Evolutionary conservation across 1,284 basidiomycete genomes (phyloP).

Genomic region (Marasmius sp.): DNA sequence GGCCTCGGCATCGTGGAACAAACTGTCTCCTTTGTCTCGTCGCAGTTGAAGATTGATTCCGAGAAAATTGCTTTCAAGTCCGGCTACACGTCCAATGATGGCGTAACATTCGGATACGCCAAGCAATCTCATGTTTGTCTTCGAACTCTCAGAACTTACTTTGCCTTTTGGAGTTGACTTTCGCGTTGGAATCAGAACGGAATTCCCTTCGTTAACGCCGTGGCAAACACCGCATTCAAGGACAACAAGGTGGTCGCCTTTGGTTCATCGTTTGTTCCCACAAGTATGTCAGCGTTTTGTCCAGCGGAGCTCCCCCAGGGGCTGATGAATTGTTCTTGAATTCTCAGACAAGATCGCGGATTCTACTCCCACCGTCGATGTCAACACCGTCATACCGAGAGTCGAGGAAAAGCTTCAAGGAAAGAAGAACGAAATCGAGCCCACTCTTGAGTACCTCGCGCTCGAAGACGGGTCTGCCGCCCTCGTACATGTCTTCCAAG

Average conservation of each 20-base stretch:
- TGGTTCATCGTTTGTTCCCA: too few species aligned
- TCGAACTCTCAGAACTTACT: slow-evolving; percentile 19
- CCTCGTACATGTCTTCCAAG: slow-evolving; percentile 50
- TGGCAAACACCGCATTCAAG: too few species aligned
- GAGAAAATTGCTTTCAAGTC: neutral
- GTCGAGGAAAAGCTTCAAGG: slow-evolving; percentile 31
- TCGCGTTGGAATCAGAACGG: too few species aligned
- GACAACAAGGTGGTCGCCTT: too few species aligned
- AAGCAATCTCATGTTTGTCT: neutral
- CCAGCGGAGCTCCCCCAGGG: too few species aligned
- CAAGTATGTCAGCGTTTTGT: too few species aligned
- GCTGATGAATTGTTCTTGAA: too few species aligned
- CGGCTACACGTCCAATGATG: neutral
- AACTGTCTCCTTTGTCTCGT: neutral
- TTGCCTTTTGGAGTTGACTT: slow-evolving; percentile 28
- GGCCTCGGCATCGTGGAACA: neutral
- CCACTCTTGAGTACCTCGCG: slow-evolving; percentile 37
- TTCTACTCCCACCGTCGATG: too few species aligned
- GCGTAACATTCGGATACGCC: neutral
- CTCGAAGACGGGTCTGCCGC: slow-evolving; percentile 44
- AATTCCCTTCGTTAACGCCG: too few species aligned
- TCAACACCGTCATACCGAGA: slow-evolving; percentile 23
- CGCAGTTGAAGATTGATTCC: neutral
- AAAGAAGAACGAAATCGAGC: slow-evolving; percentile 30
- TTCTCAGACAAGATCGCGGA: too few species aligned